Percentiles rank a stretch among this genome's conserved stretches.
phyloP scores from a whole-genome alignment of 1,284 basidiomycete genomes.

The Cutaneotrichosporon curvatum region DNA sequence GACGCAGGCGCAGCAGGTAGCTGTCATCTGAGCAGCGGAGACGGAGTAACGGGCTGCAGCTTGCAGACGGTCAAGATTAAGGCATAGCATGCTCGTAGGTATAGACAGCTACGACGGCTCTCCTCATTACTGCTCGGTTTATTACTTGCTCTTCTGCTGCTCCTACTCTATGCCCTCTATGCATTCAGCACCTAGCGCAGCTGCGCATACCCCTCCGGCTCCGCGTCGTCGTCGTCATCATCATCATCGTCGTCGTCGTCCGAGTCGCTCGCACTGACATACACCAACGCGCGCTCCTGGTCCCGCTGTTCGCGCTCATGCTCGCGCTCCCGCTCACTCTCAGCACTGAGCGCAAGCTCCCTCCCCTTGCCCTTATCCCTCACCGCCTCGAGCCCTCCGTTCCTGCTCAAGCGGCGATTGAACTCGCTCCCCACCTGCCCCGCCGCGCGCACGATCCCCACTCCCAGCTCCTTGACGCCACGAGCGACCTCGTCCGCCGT shows the following conservation, averaged over 20 bases:
- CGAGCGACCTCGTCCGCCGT: constrained; percentile 12
- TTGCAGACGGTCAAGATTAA: too few species aligned
- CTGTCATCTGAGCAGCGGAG: too few species aligned
- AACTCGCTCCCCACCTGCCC: constrained; percentile 5
- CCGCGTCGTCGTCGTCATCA: background rate
- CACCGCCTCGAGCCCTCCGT: background rate
- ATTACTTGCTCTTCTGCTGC: too few species aligned
- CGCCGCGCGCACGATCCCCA: background rate
- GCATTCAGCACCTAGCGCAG: constrained; percentile 5
- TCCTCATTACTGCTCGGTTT: too few species aligned
- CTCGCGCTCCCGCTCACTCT: background rate
- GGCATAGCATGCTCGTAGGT: too few species aligned
- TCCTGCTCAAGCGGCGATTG: constrained; percentile 1
- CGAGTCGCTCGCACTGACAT: too few species aligned
- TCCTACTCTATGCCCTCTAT: background rate
- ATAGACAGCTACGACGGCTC: too few species aligned
- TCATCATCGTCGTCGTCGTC: background rate
- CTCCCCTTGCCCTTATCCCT: background rate
- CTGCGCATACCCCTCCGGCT: constrained; percentile 14
- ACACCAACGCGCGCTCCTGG: too few species aligned
- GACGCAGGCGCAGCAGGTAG: too few species aligned
- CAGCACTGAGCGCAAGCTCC: background rate
- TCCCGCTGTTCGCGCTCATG: background rate
- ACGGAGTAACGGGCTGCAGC: too few species aligned
- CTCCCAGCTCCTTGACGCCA: constrained; percentile 14